Base-by-base conservation (phyloP, 1,139 yeast genomes). In the Schwanniomyces etchellsii region DNA sequence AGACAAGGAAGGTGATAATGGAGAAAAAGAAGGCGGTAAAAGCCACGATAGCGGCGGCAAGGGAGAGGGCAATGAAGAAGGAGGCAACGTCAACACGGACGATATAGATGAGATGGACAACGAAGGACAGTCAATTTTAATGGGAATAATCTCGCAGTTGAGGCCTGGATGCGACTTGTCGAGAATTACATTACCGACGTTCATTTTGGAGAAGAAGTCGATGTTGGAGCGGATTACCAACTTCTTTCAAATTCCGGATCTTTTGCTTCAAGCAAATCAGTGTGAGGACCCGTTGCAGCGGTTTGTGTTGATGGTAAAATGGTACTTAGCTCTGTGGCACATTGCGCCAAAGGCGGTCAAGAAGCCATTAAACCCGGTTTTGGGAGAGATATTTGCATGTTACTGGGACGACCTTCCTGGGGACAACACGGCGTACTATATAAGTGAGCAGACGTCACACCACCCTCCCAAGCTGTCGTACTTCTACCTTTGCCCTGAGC, bases 381-480 rank as follows among this genome's bases (percentile, higher is more conserved):
- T 91, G 18, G 97, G 97, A 17, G 98, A 91, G 52, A 71, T 81
- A 43, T 91, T 86, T 52, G 70, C 84, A 12, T 82, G 96, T 48
- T 89, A 83, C 52, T 91, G 98, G 98, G 93, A 86, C 44, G 60
- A 85, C 31, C 77, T 91, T 9, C 77, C 83, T 34, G 71, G 66
- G 15, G 74, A 67, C 15, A 56, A 70, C 4, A 70, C 73, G 29
- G 95, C 96, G 1, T 89, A 71, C 49, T 93, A 89, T 52, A 59
- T 91, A 10, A 71, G 97, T 1, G 98, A 91, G 55, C 98, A 91
- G 55, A 86, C 96, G 0, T 84, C 95, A 14, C 98, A 91, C 49
- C 98, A 91, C 52, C 98, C 98, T n/a, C 98, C 98, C 5, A 83
- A 91, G 51, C 85, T 96, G 0, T 82, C 96, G 0, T 91, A 91